A percentile compares a stretch with the other conserved stretches of the same genome.
phyloP scores from a whole-genome alignment of 495 filamentous ascomycete species.

The Usnea hakonensis region DNA sequence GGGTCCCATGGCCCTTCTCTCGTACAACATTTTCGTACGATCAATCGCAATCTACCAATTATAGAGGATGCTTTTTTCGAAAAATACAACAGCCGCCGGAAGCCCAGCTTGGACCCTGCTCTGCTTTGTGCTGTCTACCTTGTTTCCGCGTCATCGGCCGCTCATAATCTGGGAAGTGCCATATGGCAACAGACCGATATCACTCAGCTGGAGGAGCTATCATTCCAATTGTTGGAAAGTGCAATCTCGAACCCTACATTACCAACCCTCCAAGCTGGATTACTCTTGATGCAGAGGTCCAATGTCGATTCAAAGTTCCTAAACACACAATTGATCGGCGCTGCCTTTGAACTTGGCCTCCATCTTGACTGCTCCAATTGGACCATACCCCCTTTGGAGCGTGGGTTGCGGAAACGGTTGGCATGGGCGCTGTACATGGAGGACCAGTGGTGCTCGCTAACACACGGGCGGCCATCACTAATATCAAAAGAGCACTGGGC shows the following conservation, averaged over 20 bases:
- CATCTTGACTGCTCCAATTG: slow-evolving; percentile 51
- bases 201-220: slow-evolving; percentile 65
- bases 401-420: slow-evolving; percentile 49
- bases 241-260: slow-evolving; percentile 79
- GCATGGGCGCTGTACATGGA: slow-evolving; percentile 55
- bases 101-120: slow-evolving; percentile 72
- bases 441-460: slow-evolving; percentile 53
- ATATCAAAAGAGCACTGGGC: slow-evolving; percentile 51
- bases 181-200: slow-evolving; percentile 62
- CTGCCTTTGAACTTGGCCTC: slow-evolving; percentile 49
- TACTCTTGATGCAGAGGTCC: slow-evolving; percentile 81
- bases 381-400: slow-evolving; percentile 47
- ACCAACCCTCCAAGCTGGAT: slow-evolving; percentile 87
- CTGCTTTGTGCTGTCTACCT: slow-evolving; percentile 86
- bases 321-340: slow-evolving; percentile 64
- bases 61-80: slow-evolving; percentile 83
- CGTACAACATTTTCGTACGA: slow-evolving; percentile 81
- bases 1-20: slow-evolving; percentile 71
- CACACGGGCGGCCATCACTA: slow-evolving; percentile 49
- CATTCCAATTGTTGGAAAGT: slow-evolving; percentile 61
- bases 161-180: slow-evolving; percentile 60
- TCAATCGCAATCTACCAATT: slow-evolving; percentile 88
- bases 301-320: slow-evolving; percentile 78
- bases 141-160: slow-evolving; percentile 84
- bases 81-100: slow-evolving; percentile 62